Conservation (phyloP, 2,329 filamentous ascomycete species). For the Sporothrix dimorphospora region DNA sequence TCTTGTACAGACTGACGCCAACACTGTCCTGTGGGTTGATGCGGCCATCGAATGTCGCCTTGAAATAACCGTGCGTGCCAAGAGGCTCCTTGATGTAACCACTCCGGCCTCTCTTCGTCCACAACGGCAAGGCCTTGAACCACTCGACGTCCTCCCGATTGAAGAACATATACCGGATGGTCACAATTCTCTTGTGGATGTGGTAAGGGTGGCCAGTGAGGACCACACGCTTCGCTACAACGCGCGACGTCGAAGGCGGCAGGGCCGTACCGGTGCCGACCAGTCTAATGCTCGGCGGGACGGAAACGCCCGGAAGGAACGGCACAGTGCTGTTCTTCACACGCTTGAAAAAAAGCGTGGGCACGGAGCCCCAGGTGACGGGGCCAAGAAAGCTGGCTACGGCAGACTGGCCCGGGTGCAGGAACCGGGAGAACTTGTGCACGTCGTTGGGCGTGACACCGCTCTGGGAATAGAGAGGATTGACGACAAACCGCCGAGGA, state of each 20-base stretch:
- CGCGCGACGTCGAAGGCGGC: conserved; percentile 72
- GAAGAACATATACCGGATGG: conserved; percentile 99
- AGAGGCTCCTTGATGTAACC: conserved; percentile 93
- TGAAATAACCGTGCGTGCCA: conserved; percentile 99
- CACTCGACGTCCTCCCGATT: conserved; percentile 91
- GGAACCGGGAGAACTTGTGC: conserved; percentile 91
- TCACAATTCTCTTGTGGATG: conserved; percentile 97
- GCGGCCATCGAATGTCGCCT: conserved; percentile 93
- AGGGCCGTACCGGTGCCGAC: conserved; percentile 87
- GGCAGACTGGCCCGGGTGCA: conserved; percentile 87
- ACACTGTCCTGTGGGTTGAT: conserved; percentile 96
- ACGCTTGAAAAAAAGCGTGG: conserved; percentile 83
- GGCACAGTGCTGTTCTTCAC: conserved; percentile 46
- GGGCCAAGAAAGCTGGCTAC: conserved; percentile 90
- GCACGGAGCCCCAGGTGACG: conserved; percentile 89
- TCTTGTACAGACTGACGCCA: conserved; percentile 86
- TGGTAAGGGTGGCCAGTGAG: conserved; percentile 97
- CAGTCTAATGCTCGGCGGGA: conserved; percentile 61
- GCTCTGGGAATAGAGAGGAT: conserved; percentile 86
- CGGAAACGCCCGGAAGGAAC: conserved; percentile 44
- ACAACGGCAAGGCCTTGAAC: conserved; percentile 96
- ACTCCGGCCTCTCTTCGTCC: conserved; percentile 85
- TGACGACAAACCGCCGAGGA: conserved; percentile 81
- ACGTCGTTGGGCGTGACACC: conserved; percentile 94
- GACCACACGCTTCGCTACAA: conserved; percentile 92